Base-by-base conservation (phyloP, 805 yeast species). In the Candida pseudofarinosa region DNA sequence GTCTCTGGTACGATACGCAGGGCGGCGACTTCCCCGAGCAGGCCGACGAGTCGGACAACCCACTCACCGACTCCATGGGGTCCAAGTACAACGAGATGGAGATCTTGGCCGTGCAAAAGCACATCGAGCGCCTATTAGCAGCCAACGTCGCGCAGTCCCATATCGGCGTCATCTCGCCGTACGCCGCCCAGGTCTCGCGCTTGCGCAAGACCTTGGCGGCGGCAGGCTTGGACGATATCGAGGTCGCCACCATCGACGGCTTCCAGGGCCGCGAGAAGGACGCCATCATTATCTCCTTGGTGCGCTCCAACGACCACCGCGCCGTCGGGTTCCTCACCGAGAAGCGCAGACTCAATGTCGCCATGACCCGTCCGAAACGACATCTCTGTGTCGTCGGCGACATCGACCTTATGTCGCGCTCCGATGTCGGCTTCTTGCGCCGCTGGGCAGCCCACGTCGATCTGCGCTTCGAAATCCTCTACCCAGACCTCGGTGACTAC, bases 191-290 rank as follows among this genome's bases (percentile, higher is more conserved):
- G 57, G 95, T 89, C 0, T 60, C 83, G 0, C 55, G 76, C 12
- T 51, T 91, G 23, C 80, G 80, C 48, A 69, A 64, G 34, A 42
- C 69, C 8, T 48, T 85, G 1, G 66, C 69, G 26, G 48, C 51
- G 6, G 38, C 42, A 8, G 59, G 58, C 3, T 40, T 48, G 15
- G 66, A 64, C 38, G 51, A 41, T 13, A 66, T 91, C 4, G 98
- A 91, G 56, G 77, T 90, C 0, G 80, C 95, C 3, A 88, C 97
- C 0, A 91, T 91, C 3, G 99, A 91, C 65, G 97, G 97, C 1
- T 93, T 91, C 55, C 99, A 91, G 67, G 99, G 99, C 1, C 71
- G 97, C 47, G 99, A 91, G 57, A 93, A 91, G 60, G 95, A 90
- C 53, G 83, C 81, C 0, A 88, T 91, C 4, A 73, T 91, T 1